Percentiles rank a stretch among this genome's conserved stretches.
These are phyloP conservation scores for Umbelopsis sp. DNA, from an alignment of 192 early-diverging fungal genomes.

Conservation along the genomic window DNA sequence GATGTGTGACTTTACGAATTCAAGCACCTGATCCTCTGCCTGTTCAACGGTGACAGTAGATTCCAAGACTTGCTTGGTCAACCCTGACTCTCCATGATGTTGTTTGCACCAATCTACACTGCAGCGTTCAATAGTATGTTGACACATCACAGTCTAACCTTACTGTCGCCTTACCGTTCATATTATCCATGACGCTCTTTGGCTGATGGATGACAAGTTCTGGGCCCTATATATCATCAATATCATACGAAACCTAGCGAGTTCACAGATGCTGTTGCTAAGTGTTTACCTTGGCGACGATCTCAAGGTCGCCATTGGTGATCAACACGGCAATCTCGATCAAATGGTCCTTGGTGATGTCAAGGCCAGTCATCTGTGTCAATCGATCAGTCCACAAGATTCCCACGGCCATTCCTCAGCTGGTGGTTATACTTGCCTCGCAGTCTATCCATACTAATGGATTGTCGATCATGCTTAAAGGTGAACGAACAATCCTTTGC, in stretches of 20 bases:
- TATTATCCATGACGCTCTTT: conserved; percentile 75
- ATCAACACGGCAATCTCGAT: conserved; percentile 91
- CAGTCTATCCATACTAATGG: conserved; percentile 88
- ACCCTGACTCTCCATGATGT: conserved; percentile 86
- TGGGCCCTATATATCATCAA: conserved; percentile 51
- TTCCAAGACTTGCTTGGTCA: conserved; percentile 72
- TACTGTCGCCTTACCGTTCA: conserved; percentile 58
- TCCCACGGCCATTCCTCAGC: neutral
- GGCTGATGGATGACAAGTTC: conserved; percentile 76
- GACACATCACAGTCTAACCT: neutral
- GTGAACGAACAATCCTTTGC: neutral
- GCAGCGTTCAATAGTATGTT: neutral
- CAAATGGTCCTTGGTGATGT: conserved; percentile 71
- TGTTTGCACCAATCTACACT: conserved; percentile 78
- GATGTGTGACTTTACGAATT: conserved; percentile 76
- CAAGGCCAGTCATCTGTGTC: conserved; percentile 78
- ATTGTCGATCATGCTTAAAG: conserved; percentile 38
- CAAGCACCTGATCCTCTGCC: conserved; percentile 74
- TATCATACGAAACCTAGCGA: neutral
- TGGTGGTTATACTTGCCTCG: conserved; percentile 45
- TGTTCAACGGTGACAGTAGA: conserved; percentile 66
- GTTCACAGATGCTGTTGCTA: neutral
- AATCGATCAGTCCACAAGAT: neutral
- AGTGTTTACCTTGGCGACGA: conserved; percentile 67
- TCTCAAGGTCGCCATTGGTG: conserved; percentile 86